Evolutionary conservation across 495 filamentous ascomycete genomes (phyloP), one percentile per base, ranked within the genome.

Genomic region (Penicillium diatomitis): DNA sequence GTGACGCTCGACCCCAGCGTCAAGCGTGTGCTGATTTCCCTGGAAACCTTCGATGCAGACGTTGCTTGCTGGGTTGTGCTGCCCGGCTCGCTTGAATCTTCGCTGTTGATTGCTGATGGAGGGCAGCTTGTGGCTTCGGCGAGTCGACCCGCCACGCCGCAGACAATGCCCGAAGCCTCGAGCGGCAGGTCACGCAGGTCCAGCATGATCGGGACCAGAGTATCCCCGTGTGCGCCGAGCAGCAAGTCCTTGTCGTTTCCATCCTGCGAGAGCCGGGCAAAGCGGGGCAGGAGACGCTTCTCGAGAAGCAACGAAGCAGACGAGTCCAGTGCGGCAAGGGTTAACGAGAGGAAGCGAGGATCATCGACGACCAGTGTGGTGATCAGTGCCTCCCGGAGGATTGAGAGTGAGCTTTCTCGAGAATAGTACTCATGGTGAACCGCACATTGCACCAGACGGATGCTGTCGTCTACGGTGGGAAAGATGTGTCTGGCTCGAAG

Each of bases 111-210:
- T n/a, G 4, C 33, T 4, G 54, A 54, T 20, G 43, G 40, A 4
- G 54, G 49, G n/a, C 20, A 36, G 20, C 68, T 57, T 9, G 67
- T 67, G 12, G 70, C 78, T 20, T 80, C 78, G 2, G 87, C 86
- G 37, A 95, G 72, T 51, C 79, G 78, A 9, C 88, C 86, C 1
- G 90, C 90, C 12, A 96, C 87, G 6, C 90, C 90, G 55, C 88
- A 95, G 34, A 96, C 88, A 46, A 96, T 95, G 33, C 92, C 92
- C 2, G 89, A 95, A 4, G 87, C 89, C 64, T 96, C 90, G 27
- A 90, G 74, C 1, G 90, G 88, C 3, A 97, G 72, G 31, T 83
- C 81, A 20, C 78, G 78, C 43, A 98, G 72, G 55, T 96, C 89
- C 3, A 98, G 76, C 52, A 86, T 91, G 51, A 98, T 92, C 0